Percentiles rank a stretch among this genome's conserved stretches.
These are phyloP conservation scores for Venturiaceae sp. DNA, from an alignment of 2,329 filamentous ascomycete species.

Conservation along the genomic window DNA sequence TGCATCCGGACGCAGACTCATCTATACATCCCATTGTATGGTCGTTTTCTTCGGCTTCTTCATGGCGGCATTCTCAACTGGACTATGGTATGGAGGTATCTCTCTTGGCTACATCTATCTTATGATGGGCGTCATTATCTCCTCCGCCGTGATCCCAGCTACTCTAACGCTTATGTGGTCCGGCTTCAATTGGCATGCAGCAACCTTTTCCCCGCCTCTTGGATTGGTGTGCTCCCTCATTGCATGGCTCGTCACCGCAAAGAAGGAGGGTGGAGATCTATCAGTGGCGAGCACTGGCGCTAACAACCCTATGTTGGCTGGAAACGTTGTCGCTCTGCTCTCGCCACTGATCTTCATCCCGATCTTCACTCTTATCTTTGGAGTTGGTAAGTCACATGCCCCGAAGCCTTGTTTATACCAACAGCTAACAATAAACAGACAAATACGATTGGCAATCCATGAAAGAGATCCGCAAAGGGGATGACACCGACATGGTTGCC, in stretches of 20 bases:
- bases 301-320: constrained; percentile 28
- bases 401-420: constrained; percentile 15
- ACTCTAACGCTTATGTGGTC: constrained; percentile 28
- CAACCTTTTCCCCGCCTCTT: constrained; percentile 21
- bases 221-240: constrained; percentile 25
- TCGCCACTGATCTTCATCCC: constrained; percentile 21
- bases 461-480: constrained; percentile 17
- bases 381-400: constrained; percentile 4
- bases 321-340: constrained; percentile 25
- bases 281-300: constrained; percentile 28
- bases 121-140: constrained; percentile 32
- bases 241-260: constrained; percentile 26
- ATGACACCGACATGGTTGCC: background rate
- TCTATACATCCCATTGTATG: constrained; percentile 30
- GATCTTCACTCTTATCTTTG: constrained; percentile 19
- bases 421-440: constrained; percentile 7
- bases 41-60: constrained; percentile 17
- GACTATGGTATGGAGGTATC: constrained; percentile 18
- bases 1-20: constrained; percentile 23
- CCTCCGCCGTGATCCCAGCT: constrained; percentile 30
- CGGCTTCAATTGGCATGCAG: constrained; percentile 21
- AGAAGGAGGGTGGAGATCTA: constrained; percentile 26
- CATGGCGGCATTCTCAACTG: constrained; percentile 6
- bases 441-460: constrained; percentile 31
- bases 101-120: constrained; percentile 31